These are phyloP conservation scores for Pichia phayaonensis DNA, from an alignment of 805 yeast species.

Conservation along the genomic window DNA sequence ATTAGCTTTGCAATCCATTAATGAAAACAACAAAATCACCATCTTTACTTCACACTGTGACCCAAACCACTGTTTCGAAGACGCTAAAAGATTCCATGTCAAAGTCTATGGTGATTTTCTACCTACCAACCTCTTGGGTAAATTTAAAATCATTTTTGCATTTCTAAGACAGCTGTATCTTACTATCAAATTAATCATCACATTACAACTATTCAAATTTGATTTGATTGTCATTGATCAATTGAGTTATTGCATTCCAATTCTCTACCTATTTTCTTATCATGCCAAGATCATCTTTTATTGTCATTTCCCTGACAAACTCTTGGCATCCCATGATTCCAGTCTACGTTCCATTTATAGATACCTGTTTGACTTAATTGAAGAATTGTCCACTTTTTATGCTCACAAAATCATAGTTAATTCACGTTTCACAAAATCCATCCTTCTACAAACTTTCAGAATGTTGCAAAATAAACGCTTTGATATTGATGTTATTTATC, in stretches of 20 bases:
- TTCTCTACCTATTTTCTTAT: conserved; percentile 41
- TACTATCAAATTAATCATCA: conserved; percentile 36
- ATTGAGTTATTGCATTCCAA: conserved; percentile 74
- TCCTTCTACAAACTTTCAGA: conserved; percentile 60
- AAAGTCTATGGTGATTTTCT: conserved; percentile 75
- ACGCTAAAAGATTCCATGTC: conserved; percentile 58
- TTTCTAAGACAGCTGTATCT: conserved; percentile 74
- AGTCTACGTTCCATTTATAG: conserved; percentile 60
- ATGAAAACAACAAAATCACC: conserved; percentile 36
- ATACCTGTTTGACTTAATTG: conserved; percentile 74
- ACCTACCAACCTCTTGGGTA: conserved; percentile 63
- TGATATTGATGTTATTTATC: conserved; percentile 57
- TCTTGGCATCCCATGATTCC: conserved; percentile 54
- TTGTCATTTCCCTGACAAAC: conserved; percentile 94
- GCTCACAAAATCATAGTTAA: conserved; percentile 84
- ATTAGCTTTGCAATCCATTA: conserved; percentile 64
- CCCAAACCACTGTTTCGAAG: conserved; percentile 81
- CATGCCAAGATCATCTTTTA: conserved; percentile 63
- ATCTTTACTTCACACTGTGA: conserved; percentile 92
- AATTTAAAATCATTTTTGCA: conserved; percentile 75
- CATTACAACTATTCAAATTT: conserved; percentile 40
- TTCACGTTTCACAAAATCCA: conserved; percentile 69
- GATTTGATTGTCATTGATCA: conserved; percentile 87
- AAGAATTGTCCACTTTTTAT: conserved; percentile 67
- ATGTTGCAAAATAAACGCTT: conserved; percentile 18